A percentile compares a stretch with the other conserved stretches of the same genome.
Evolutionary conservation across 202 grass and related monocot species (phyloP).

Genomic region (Setaria italica): DNA sequence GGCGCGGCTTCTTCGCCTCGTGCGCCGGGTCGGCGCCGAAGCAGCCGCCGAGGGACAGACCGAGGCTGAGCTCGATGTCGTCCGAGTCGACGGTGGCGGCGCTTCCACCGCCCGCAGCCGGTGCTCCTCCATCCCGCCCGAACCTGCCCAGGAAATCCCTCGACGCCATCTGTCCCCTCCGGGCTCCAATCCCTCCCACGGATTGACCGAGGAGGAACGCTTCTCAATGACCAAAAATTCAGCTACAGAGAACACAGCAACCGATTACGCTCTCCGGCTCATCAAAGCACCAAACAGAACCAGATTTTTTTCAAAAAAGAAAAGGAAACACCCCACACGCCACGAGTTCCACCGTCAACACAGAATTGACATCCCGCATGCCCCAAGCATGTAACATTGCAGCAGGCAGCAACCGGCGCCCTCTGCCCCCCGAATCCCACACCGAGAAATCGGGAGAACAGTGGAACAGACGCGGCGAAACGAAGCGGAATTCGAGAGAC

Average conservation of each 20-base stretch:
- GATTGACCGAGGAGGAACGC: slow-evolving; percentile 17
- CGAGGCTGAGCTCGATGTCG: slow-evolving; percentile 81
- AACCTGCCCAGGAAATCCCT: slow-evolving; percentile 81
- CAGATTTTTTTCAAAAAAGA: no score
- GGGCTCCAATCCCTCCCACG: not conserved
- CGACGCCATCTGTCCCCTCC: not conserved
- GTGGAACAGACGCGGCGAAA: not conserved
- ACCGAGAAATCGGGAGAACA: not conserved
- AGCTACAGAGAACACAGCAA: slow-evolving; percentile 30
- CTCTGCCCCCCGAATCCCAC: slow-evolving; percentile 6
- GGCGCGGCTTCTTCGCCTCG: slow-evolving; percentile 52
- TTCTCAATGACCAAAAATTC: slow-evolving; percentile 4
- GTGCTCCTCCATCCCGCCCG: slow-evolving; percentile 32
- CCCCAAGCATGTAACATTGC: slow-evolving; percentile 32
- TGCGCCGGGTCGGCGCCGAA: slow-evolving; percentile 69
- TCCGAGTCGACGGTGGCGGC: slow-evolving; percentile 43
- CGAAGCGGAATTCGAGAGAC: not conserved
- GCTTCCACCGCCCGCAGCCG: slow-evolving; percentile 15
- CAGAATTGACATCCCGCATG: slow-evolving; percentile 17
- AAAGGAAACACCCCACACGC: not conserved
- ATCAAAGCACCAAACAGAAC: not conserved
- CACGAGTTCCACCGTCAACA: not conserved
- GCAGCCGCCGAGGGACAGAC: slow-evolving; percentile 81
- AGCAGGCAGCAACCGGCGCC: not conserved
- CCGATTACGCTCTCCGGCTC: not conserved